Percentiles rank a stretch among this genome's conserved stretches.
Evolutionary conservation across 352 stramenopile genomes (phyloP).

Genomic region (Phytophthora nicotianae): DNA sequence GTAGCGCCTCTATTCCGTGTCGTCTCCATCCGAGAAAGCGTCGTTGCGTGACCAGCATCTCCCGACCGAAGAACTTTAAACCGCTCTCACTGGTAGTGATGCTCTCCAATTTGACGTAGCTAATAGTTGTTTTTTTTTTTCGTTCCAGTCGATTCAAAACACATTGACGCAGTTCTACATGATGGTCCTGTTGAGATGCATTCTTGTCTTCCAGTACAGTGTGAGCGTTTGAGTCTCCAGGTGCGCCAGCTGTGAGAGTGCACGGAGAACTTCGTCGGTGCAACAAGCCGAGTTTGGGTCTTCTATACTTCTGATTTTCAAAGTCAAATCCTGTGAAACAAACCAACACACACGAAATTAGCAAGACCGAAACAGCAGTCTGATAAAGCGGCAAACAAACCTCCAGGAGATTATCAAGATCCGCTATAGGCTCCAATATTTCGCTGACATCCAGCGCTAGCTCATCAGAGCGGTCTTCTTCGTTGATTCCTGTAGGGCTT

Average conservation of each 20-base stretch:
- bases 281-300: conserved; percentile 38
- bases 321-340: conserved; percentile 35
- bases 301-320: conserved; percentile 38
- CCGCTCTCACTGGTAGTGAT: neutral
- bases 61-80: conserved; percentile 64
- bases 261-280: conserved; percentile 54
- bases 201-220: conserved; percentile 61
- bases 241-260: conserved; percentile 43
- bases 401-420: conserved; percentile 35
- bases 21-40: conserved; percentile 70
- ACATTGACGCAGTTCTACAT: conserved; percentile 28
- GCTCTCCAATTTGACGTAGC: neutral
- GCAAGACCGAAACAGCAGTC: neutral
- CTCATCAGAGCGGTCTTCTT: conserved; percentile 16
- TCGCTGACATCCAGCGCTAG: conserved; percentile 21
- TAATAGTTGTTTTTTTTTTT: conserved; percentile 1
- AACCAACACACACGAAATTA: conserved; percentile 5
- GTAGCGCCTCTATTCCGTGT: conserved; percentile 75
- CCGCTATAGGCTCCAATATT: conserved; percentile 32
- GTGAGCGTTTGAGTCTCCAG: conserved; percentile 54
- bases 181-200: conserved; percentile 47
- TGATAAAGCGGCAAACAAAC: conserved; percentile 15
- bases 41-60: conserved; percentile 65
- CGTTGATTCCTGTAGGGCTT: neutral
- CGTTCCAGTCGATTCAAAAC: neutral